Base-by-base conservation (phyloP, 2,329 filamentous ascomycete genomes). In the Pleoardoris graminearum region DNA sequence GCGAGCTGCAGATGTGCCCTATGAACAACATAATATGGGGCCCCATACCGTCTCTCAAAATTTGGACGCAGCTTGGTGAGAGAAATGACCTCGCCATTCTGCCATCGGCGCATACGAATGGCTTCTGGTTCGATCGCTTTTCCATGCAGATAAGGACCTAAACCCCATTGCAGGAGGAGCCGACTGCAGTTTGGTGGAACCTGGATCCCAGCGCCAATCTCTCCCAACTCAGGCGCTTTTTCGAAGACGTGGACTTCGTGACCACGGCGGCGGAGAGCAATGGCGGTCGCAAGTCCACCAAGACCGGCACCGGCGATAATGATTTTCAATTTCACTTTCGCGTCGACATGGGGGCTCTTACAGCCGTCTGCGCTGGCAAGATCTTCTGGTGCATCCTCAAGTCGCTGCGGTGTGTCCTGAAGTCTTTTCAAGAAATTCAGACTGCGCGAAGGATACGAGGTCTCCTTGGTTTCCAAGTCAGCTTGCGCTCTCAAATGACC, bases 41-140 rank as follows among this genome's bases (percentile, higher is more conserved):
- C 61, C 2, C 43, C 52, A 23, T 54, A 66, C 16, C 33, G 35
- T 8, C 46, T 35, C 36, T 81, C 77, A 43, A 80, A 70, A 54
- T 83, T 84, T 0, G 82, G 82, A 0, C 79, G 76, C 12, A 73
- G 69, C 58, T 84, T 65, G 14, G 83, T 79, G 10, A 76, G 63
- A 0, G 79, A 79, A 0, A 84, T 67, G 0, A 78, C 35, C 36
- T 67, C 64, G 17, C 66, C 61, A 25, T 82, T 78, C 4, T 78
- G 74, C 62, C 81, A 85, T 7, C 82, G 71, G 37, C 77, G 76
- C 7, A 85, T 76, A 2, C 73, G 69, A 0, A 85, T 68, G 0
- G 71, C 71, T 1, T 71, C 74, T 0, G 83, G 82, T 43, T 72
- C 69, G 11, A 48, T 48, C 3, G 53, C 54, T 27, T 54, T 53